Percentiles rank a stretch among this genome's conserved stretches.
phyloP scores from a whole-genome alignment of 495 filamentous ascomycete species.

The Penicillium bovifimosum region DNA sequence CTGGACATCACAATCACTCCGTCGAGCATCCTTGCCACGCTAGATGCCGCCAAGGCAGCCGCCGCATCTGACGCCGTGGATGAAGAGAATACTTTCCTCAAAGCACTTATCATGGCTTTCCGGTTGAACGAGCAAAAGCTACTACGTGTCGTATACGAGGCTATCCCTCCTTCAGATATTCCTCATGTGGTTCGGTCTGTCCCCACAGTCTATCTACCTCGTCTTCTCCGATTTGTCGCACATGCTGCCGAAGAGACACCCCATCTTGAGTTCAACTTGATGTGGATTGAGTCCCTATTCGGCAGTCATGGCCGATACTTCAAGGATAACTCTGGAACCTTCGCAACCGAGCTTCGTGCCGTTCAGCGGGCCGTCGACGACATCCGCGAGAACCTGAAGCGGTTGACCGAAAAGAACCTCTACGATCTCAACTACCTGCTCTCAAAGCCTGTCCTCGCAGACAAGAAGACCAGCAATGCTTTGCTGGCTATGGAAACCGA shows the following conservation, averaged over 20 bases:
- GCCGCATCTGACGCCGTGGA: constrained; percentile 25
- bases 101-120: constrained; percentile 94
- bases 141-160: constrained; percentile 77
- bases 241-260: constrained; percentile 82
- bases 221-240: constrained; percentile 78
- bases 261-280: constrained; percentile 86
- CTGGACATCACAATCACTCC: constrained; percentile 90
- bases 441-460: constrained; percentile 35
- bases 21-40: constrained; percentile 65
- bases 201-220: constrained; percentile 79
- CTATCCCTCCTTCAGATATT: constrained; percentile 71
- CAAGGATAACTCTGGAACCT: constrained; percentile 66
- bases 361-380: constrained; percentile 70
- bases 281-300: constrained; percentile 86
- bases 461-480: constrained; percentile 27
- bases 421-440: constrained; percentile 81
- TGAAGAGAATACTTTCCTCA: constrained; percentile 71
- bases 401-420: constrained; percentile 77
- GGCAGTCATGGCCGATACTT: constrained; percentile 77
- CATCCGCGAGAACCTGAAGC: constrained; percentile 67
- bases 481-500: constrained; percentile 26
- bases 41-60: constrained; percentile 46
- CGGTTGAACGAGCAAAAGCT: constrained; percentile 77
- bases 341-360: constrained; percentile 74
- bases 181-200: constrained; percentile 70